Evolutionary conservation across 805 yeast species (phyloP), one percentile per base, ranked within the genome.

Genomic region (Barnettozyma sucrosica): DNA sequence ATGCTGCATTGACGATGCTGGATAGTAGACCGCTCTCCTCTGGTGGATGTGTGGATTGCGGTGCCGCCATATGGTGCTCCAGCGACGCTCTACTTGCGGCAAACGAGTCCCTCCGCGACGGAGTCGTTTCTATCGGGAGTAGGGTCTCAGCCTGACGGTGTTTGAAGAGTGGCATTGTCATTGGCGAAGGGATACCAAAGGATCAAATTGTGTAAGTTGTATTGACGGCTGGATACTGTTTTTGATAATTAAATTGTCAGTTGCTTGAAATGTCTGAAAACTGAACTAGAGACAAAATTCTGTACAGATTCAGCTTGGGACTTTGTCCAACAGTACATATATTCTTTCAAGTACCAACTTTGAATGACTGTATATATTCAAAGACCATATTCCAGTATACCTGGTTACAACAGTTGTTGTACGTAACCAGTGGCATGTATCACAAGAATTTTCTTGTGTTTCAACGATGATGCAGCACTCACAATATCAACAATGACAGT

Each of bases 11-110:
- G 32, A 75, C 50, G 10, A 76, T 52, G 0, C 77, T 59, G 1
- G 74, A 66, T 3, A 76, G 54, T 10, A 76, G 51, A 4, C 79
- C 75, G 42, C 52, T 48, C 7, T 76, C 74, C 44, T 54, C 53
- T 2, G 4, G 42, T n/a, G 23, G 30, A 13, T 54, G 46, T 13
- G 50, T 46, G 1, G 50, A 43, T 10, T 48, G 49, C 6, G 51
- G 44, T 24, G 48, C 23, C 14, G 54, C 52, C 52, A 51, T 49
- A n/a, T 51, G 52, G 5, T 49, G 45, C 32, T 51, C 54, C 10
- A 50, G 41, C 4, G 42, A 39, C 3, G 30, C 3, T 33, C 42
- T 39, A 16, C 42, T 39, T 21, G 23, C 42, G n/a, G 32, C 5
- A 13, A 39, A 5, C 7, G 42, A 39, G 13, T 7, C 10, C 30